These are phyloP conservation scores for Echites panduratus DNA, from an alignment of 257 asterid genomes.

Conservation along the genomic window DNA sequence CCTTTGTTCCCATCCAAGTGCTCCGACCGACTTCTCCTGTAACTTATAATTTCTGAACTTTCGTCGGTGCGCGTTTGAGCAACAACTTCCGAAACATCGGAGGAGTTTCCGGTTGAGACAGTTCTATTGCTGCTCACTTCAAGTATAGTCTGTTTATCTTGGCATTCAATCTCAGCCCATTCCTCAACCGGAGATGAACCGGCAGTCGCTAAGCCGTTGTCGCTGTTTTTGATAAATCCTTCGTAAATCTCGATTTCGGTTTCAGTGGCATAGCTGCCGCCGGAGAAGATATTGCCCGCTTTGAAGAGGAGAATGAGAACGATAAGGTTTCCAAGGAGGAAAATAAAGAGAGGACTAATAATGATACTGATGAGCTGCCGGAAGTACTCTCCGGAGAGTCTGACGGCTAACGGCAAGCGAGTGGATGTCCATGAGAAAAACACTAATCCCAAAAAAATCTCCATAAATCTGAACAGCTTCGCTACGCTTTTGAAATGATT, in stretches of 20 bases:
- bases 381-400: conserved; percentile 49
- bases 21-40: conserved; percentile 25
- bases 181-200: conserved; percentile 10
- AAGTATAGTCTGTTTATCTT: conserved; percentile 44
- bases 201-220: neutral
- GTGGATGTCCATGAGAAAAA: conserved; percentile 42
- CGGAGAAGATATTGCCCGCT: conserved; percentile 33
- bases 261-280: neutral
- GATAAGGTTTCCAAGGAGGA: conserved; percentile 54
- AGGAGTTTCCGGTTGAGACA: neutral
- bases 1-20: conserved; percentile 19
- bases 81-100: conserved; percentile 7
- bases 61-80: neutral
- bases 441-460: conserved; percentile 30
- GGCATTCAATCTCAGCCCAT: conserved; percentile 32
- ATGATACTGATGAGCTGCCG: conserved; percentile 35
- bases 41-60: conserved; percentile 9
- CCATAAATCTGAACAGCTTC: conserved; percentile 48
- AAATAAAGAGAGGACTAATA: conserved; percentile 53
- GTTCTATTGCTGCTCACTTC: conserved; percentile 19
- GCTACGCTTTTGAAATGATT: conserved; percentile 32
- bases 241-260: conserved; percentile 16
- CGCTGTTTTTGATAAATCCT: conserved; percentile 22
- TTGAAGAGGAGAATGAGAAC: conserved; percentile 56
- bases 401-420: conserved; percentile 51